Evolutionary conservation across 495 filamentous ascomycete species (phyloP).

Genomic region (Podospora tetraspora): DNA sequence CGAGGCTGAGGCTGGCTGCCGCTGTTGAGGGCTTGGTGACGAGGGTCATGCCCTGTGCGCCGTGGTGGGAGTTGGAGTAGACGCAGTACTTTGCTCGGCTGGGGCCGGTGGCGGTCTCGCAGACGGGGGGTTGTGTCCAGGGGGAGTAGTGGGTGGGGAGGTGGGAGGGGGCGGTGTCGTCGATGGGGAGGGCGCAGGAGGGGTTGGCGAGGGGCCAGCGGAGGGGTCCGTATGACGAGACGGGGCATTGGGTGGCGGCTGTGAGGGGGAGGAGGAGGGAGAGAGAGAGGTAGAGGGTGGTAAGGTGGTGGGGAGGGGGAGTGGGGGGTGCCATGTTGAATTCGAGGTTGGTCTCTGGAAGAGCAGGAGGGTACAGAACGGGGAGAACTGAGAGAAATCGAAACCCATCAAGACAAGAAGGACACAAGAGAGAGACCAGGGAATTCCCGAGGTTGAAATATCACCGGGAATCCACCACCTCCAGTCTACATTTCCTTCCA

Average conservation of each 20-base stretch:
- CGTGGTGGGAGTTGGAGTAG: constrained; percentile 35
- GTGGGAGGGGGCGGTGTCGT: background rate
- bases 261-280: background rate
- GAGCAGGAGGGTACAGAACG: background rate
- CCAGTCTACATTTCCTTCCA: background rate
- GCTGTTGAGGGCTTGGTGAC: constrained; percentile 34
- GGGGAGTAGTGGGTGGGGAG: constrained; percentile 17
- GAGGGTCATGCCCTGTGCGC: constrained; percentile 31
- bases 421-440: background rate
- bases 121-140: constrained; percentile 35
- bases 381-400: background rate
- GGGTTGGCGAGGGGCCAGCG: background rate
- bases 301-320: background rate
- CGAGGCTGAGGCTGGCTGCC: constrained; percentile 21
- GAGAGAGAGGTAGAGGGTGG: background rate
- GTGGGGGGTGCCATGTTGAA: background rate
- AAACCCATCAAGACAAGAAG: background rate
- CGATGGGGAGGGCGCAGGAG: constrained; percentile 1
- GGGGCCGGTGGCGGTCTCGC: constrained; percentile 16
- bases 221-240: background rate
- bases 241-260: background rate
- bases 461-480: background rate
- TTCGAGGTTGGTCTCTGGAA: background rate
- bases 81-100: constrained; percentile 29
- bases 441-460: background rate